Base-by-base conservation (phyloP, 805 yeast genomes). In the Kluyveromyces aestuarii region DNA sequence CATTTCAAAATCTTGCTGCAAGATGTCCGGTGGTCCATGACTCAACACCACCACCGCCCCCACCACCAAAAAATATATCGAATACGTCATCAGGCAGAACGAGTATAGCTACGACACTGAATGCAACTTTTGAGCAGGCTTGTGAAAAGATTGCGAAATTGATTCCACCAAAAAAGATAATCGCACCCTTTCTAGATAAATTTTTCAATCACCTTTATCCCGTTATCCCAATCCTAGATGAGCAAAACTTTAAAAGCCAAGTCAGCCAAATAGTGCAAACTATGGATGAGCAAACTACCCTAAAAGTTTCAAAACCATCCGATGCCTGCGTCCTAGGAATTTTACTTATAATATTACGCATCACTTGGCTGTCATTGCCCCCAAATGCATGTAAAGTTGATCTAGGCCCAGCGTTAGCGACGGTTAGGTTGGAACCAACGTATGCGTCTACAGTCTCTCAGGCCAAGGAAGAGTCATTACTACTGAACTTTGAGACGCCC, bases 211-310 rank as follows among this genome's bases (percentile, higher is more conserved):
- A 73, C 35, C 64, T 83, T 6, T 84, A 84, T 59, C 75, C 85
- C 13, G 81, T 76, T 49, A 70, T 83, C 55, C 90, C 93, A 2
- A 80, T 76, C 52, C 64, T 83, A 35, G 88, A 83, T 61, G 87
- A 83, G 48, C 59, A 52, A 46, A 59, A 66, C 55, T 46, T 68
- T 69, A 63, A 60, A 46, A 50, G 53, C 30, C 68, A 62, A 50
- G 57, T 61, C 27, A 55, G 51, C 45, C 61, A 60, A 46, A 65
- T 66, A 35, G 49, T 63, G 50, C 55, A 40, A 57, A 55, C 6
- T 58, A 64, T 42, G 25, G 47, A 17, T 11, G 51, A 52, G 9
- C 27, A 13, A 25, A 44, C 57, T 6, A 50, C 55, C 14, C 52
- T 72, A 10, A 60, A 57, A 5, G 50, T 71, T 16, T 52, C 58